Percentiles rank a stretch among this genome's conserved stretches.
Conservation (phyloP, 768 basidiomycete species). For the Austroboletus eburneus region DNA sequence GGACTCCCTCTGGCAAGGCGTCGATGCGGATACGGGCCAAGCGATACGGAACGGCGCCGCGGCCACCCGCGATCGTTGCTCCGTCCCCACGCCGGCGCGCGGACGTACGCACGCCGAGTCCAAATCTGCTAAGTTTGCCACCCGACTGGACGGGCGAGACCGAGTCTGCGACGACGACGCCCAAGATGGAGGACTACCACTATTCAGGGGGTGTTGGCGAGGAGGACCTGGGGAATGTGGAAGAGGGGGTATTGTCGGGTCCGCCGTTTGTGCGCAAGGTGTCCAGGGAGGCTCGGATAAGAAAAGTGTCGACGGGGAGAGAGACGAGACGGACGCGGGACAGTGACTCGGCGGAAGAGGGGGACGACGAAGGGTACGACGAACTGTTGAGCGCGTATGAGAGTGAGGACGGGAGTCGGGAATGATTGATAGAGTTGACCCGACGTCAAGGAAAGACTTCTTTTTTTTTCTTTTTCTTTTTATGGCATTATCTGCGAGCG, state of each 20-base stretch:
- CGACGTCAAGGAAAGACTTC: background rate
- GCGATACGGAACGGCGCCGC: slow-evolving; percentile 40
- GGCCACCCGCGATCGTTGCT: slow-evolving; percentile 38
- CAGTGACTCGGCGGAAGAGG: slow-evolving; percentile 70
- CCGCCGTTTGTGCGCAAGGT: slow-evolving; percentile 26
- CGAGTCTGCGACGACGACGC: slow-evolving; percentile 58
- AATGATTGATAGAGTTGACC: slow-evolving; percentile 8
- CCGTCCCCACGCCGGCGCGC: too few relatives aligned
- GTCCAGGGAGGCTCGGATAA: slow-evolving; percentile 31
- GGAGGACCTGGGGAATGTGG: background rate
- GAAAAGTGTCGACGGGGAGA: slow-evolving; percentile 45
- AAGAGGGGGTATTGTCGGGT: slow-evolving; percentile 9
- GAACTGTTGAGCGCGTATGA: slow-evolving; percentile 79
- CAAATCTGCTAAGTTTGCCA: slow-evolving; percentile 44
- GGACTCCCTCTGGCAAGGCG: slow-evolving; percentile 33
- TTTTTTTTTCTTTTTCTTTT: too few relatives aligned
- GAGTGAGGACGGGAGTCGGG: slow-evolving; percentile 56
- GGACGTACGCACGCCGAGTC: slow-evolving; percentile 40
- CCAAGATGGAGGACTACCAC: slow-evolving; percentile 47
- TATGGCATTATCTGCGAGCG: too few relatives aligned
- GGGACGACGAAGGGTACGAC: slow-evolving; percentile 73
- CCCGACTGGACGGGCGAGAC: slow-evolving; percentile 54
- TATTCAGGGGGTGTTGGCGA: slow-evolving; percentile 22
- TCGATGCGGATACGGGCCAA: slow-evolving; percentile 49
- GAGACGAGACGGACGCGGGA: slow-evolving; percentile 41